Evolutionary conservation across 2,329 filamentous ascomycete genomes (phyloP).

Genomic region (Apiospora arundinis): DNA sequence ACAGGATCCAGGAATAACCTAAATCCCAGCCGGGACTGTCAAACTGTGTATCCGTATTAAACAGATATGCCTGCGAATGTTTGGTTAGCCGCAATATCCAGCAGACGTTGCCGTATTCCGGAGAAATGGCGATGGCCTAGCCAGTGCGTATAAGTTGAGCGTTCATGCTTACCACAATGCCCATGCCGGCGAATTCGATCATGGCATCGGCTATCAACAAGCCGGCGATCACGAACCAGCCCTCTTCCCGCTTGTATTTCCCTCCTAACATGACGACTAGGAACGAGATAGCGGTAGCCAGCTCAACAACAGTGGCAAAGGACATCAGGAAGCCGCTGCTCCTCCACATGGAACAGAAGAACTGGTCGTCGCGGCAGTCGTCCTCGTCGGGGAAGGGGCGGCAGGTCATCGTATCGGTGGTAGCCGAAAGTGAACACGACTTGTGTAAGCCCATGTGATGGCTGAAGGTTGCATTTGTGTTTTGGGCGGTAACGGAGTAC

Average conservation of each 20-base stretch:
- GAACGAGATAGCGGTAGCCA: constrained; percentile 82
- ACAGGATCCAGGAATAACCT: constrained; percentile 79
- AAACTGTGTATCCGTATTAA: constrained; percentile 83
- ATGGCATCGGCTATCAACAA: constrained; percentile 70
- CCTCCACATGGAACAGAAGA: constrained; percentile 93
- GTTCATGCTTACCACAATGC: constrained; percentile 73
- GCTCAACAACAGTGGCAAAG: constrained; percentile 81
- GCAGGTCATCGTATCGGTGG: constrained; percentile 67
- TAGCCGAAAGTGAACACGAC: constrained; percentile 67
- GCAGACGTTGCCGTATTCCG: not conserved
- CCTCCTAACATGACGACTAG: constrained; percentile 78
- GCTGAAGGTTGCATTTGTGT: constrained; percentile 52
- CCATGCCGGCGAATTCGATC: constrained; percentile 79
- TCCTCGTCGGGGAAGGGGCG: constrained; percentile 69
- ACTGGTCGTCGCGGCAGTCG: constrained; percentile 72
- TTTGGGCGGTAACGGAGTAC: constrained; percentile 60
- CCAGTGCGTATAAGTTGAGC: not conserved
- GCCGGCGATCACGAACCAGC: constrained; percentile 78
- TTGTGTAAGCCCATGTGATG: constrained; percentile 80
- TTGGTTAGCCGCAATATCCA: not conserved
- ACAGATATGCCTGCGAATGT: constrained; percentile 73
- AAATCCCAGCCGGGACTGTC: constrained; percentile 80
- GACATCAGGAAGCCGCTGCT: constrained; percentile 87
- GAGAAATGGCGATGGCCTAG: not conserved
- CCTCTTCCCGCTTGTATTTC: constrained; percentile 77